Conservation (phyloP, 768 basidiomycete species). For the Xerocomellus chrysenteron region DNA sequence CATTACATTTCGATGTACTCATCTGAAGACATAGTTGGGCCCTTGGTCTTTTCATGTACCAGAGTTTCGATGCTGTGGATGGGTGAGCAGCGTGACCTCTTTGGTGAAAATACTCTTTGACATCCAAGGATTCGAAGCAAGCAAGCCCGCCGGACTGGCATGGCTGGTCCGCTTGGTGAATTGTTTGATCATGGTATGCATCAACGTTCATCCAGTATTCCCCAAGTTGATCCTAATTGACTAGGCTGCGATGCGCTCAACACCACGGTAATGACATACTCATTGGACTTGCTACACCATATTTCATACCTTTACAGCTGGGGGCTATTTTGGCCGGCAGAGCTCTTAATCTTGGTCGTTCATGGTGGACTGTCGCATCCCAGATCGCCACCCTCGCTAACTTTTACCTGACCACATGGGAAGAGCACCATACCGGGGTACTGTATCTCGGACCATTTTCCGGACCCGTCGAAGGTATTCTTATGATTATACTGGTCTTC, state of each 20-base stretch:
- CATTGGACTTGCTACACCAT: not conserved
- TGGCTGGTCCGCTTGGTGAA: slow-evolving; percentile 97
- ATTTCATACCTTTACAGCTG: slow-evolving; percentile 49
- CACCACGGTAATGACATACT: slow-evolving; percentile 63
- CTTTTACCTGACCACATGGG: slow-evolving; percentile 78
- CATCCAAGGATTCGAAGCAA: slow-evolving; percentile 50
- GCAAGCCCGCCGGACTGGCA: slow-evolving; percentile 92
- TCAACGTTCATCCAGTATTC: not conserved
- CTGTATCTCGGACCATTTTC: slow-evolving; percentile 92
- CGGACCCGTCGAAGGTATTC: slow-evolving; percentile 94
- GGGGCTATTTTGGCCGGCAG: slow-evolving; percentile 80
- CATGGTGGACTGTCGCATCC: slow-evolving; percentile 96
- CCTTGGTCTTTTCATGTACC: slow-evolving; percentile 86
- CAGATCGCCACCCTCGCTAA: slow-evolving; percentile 68
- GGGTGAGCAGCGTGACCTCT: slow-evolving; percentile 48
- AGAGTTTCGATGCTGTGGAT: slow-evolving; percentile 86
- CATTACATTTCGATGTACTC: not conserved
- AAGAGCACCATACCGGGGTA: slow-evolving; percentile 88
- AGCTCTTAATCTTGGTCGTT: slow-evolving; percentile 88
- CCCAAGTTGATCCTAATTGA: not conserved
- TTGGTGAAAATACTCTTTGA: slow-evolving; percentile 3
- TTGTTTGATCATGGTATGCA: slow-evolving; percentile 93
- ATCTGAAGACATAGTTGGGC: slow-evolving; percentile 61
- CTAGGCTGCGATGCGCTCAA: slow-evolving; percentile 90
- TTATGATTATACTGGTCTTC: slow-evolving; percentile 80